Evolutionary conservation across 768 basidiomycete genomes (phyloP), one percentile per base, ranked within the genome.

Genomic region (Strobilomyces confusus): DNA sequence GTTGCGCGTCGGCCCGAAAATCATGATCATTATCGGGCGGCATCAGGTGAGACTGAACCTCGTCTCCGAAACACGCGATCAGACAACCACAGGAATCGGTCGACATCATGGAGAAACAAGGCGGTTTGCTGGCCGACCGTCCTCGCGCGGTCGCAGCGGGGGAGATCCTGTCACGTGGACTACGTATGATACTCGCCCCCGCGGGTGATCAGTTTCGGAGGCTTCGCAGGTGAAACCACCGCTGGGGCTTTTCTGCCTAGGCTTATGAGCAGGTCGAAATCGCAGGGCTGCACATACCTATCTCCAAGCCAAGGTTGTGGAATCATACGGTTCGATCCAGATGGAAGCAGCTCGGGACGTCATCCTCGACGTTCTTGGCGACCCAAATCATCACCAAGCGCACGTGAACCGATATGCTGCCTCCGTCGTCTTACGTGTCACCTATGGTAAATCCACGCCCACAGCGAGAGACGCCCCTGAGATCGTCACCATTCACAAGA

Each of bases 101-200:
- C 0, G 82, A 85, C 20, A 78, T 86, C 51, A 80, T 86, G 82
- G 83, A 86, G 61, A 80, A 80, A 48, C 80, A 84, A 57, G 83
- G 83, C n/a, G 76, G 78, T 5, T 57, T 72, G 5, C 66, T 80
- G n/a, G 78, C 76, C 1, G 83, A 84, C 58, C 70, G 83, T 46
- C 83, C 83, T 20, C 65, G 70, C 4, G 73, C 72, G 13, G 80
- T 86, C 41, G 75, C 83, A 1, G 83, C 78, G 0, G 83, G 83
- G 6, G 82, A 84, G 54, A 78, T 80, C 0, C 59, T 84, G 4
- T 80, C 79, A 0, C 79, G 81, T 3, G 83, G 82, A 0, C 78
- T 85, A 73, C 69, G 83, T 0, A 73, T 80, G 54, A 61, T 85
- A 46, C 71, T 84, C 9, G 80, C 79, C 3, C 76, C 77, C 0